These are phyloP conservation scores for Fragaria iinumae DNA, from an alignment of 306 rosid genomes.

Conservation along the genomic window DNA sequence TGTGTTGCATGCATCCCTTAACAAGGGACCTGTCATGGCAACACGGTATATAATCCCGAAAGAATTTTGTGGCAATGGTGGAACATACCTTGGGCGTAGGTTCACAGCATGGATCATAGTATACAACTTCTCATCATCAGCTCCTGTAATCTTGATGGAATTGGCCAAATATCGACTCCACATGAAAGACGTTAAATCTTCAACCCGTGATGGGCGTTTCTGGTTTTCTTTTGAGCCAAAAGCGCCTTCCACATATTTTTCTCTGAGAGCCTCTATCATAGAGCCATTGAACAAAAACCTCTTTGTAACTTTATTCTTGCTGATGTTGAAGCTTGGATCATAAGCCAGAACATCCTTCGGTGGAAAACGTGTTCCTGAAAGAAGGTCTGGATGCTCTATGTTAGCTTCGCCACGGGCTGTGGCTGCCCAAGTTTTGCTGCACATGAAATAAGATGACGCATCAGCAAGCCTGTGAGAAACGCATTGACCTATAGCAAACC, in stretches of 20 bases:
- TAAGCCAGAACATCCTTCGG: slow-evolving; percentile 19
- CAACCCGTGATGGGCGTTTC: slow-evolving; percentile 3
- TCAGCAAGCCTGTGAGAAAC: slow-evolving; percentile 29
- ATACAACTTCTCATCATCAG: background rate
- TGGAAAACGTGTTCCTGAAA: slow-evolving; percentile 42
- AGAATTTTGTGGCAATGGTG: slow-evolving; percentile 2
- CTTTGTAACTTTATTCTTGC: slow-evolving; percentile 7
- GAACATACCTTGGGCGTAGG: slow-evolving; percentile 12
- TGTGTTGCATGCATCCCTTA: background rate
- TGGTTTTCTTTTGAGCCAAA: background rate
- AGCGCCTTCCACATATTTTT: background rate
- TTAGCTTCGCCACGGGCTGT: slow-evolving; percentile 15
- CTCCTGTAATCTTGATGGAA: slow-evolving; percentile 11
- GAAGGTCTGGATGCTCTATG: slow-evolving; percentile 25
- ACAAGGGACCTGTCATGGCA: background rate
- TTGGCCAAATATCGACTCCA: background rate
- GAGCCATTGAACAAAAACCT: slow-evolving; percentile 11
- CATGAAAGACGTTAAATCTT: slow-evolving; percentile 9
- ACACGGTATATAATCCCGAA: background rate
- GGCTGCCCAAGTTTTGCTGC: slow-evolving; percentile 25
- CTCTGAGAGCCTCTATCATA: slow-evolving; percentile 1
- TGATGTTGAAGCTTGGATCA: slow-evolving; percentile 15
- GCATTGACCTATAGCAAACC: slow-evolving; percentile 23
- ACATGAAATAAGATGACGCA: slow-evolving; percentile 13
- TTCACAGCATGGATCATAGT: background rate